These are phyloP conservation scores for Coemansia sp. DNA, from an alignment of 192 early-diverging fungal species.

Conservation along the genomic window DNA sequence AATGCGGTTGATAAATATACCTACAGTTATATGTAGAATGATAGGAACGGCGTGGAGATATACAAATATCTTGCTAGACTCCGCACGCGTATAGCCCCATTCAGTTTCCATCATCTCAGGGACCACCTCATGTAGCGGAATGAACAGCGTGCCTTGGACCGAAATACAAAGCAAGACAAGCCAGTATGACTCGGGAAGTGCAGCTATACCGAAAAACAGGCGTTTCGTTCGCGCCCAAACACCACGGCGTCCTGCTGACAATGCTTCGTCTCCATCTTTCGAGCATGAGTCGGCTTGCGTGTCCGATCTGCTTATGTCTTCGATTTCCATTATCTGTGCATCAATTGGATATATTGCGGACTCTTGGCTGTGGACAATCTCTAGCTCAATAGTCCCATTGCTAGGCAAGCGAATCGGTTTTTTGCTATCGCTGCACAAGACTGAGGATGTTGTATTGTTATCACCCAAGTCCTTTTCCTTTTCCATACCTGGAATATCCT, in stretches of 20 bases:
- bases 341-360: constrained; percentile 9
- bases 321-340: constrained; percentile 8
- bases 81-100: constrained; percentile 43
- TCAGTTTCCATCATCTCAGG: constrained; percentile 56
- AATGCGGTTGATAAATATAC: constrained; percentile 58
- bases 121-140: constrained; percentile 48
- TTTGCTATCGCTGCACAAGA: neutral
- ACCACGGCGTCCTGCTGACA: neutral
- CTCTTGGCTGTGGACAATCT: constrained; percentile 16
- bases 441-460: neutral
- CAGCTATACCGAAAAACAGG: constrained; percentile 37
- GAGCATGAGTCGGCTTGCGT: neutral
- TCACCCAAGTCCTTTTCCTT: neutral
- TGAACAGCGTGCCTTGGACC: constrained; percentile 52
- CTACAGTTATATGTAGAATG: constrained; percentile 55
- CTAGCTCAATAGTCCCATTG: constrained; percentile 26
- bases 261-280: constrained; percentile 3
- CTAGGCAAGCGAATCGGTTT: neutral
- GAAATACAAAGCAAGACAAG: constrained; percentile 44
- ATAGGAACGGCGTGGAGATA: constrained; percentile 60
- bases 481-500: neutral
- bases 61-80: constrained; percentile 53
- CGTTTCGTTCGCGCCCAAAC: constrained; percentile 31
- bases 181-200: constrained; percentile 56
- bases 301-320: neutral